phyloP scores from a whole-genome alignment of 2,329 filamentous ascomycete species.

The Penicillium polonicum region DNA sequence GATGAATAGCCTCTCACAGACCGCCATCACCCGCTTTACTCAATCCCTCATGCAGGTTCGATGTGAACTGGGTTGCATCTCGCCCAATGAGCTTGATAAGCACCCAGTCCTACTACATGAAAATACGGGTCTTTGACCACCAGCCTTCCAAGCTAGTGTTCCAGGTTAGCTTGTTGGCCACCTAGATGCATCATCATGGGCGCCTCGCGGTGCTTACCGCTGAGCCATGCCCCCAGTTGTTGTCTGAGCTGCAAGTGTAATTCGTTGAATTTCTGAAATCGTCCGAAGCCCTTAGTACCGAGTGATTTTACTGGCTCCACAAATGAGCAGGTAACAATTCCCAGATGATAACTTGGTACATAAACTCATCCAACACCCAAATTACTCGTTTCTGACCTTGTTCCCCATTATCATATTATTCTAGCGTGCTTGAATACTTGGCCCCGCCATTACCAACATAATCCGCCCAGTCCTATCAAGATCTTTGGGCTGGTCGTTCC shows the following conservation, averaged over 20 bases:
- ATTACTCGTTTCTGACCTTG: constrained; percentile 2
- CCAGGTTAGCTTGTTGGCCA: constrained; percentile 11
- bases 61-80: neutral
- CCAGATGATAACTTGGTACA: constrained; percentile 9
- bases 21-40: constrained; percentile 13
- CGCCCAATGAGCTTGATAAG: constrained; percentile 9
- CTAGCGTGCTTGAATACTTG: neutral
- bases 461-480: neutral
- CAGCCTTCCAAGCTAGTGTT: constrained; percentile 8
- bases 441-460: neutral
- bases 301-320: constrained; percentile 9
- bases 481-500: neutral
- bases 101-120: neutral
- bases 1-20: constrained; percentile 10
- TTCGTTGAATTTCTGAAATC: constrained; percentile 9
- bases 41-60: constrained; percentile 10
- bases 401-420: neutral
- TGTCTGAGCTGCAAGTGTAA: constrained; percentile 8
- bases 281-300: constrained; percentile 1
- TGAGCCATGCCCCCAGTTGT: constrained; percentile 5
- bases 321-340: neutral
- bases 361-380: constrained; percentile 11
- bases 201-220: constrained; percentile 13
- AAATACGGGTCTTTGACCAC: neutral
- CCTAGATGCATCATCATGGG: constrained; percentile 7